These are phyloP conservation scores for Malus asiatica DNA, from an alignment of 306 rosid species.

Conservation along the genomic window DNA sequence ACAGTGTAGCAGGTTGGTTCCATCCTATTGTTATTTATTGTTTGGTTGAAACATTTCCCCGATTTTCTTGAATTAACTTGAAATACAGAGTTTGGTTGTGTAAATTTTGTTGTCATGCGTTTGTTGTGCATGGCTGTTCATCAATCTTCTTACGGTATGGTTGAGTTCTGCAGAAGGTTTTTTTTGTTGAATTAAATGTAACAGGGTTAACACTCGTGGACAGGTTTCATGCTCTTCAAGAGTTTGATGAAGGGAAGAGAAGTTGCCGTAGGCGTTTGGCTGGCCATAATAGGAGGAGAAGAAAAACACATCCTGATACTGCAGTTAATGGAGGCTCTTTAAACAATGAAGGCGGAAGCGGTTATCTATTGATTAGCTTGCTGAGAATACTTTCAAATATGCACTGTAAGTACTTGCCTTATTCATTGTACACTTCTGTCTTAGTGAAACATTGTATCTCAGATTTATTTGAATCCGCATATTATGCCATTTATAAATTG, in stretches of 20 bases:
- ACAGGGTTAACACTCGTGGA: constrained; percentile 25
- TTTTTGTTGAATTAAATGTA: constrained; percentile 13
- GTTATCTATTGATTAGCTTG: constrained; percentile 60
- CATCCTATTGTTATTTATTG: constrained; percentile 7
- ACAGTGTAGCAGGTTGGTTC: constrained; percentile 77
- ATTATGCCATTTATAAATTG: constrained; percentile 27
- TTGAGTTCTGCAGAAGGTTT: constrained; percentile 15
- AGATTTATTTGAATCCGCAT: constrained; percentile 12
- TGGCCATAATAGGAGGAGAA: constrained; percentile 80
- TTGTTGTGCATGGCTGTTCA: not conserved
- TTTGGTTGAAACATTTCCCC: constrained; percentile 5
- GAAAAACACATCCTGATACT: constrained; percentile 65
- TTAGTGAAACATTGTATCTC: not conserved
- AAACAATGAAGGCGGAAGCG: constrained; percentile 56
- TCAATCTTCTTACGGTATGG: not conserved
- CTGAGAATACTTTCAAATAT: constrained; percentile 64
- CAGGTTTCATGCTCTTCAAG: constrained; percentile 90
- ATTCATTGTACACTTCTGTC: constrained; percentile 6
- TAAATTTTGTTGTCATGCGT: not conserved
- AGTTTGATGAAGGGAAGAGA: constrained; percentile 91
- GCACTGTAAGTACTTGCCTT: constrained; percentile 50
- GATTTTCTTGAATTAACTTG: not conserved
- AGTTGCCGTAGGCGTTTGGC: constrained; percentile 94
- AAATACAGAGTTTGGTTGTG: not conserved
- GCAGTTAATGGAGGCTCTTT: constrained; percentile 48